Base-by-base conservation (phyloP, 2,329 filamentous ascomycete species). In the Apiospora hydei region DNA sequence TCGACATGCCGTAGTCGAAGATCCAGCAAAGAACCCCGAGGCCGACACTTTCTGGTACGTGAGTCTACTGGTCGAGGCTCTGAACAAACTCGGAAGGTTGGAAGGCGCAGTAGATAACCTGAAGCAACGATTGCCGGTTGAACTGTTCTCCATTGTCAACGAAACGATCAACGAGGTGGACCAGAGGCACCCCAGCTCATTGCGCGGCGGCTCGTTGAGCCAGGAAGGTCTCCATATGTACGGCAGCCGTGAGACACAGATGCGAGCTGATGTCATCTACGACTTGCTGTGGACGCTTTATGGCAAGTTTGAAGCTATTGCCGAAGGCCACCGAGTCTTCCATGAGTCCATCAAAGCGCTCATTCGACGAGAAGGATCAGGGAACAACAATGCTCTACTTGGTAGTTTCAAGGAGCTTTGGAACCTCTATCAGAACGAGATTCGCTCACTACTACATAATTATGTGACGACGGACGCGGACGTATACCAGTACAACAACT, bases 361-460 rank as follows among this genome's bases (percentile, higher is more conserved):
- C 72, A 91, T 96, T 70, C 91, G 92, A 74, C 91, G 97, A 69
- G 95, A 98, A 79, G 93, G 93, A 5, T 85, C 86, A 21, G 82
- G 90, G 81, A 85, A 92, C 85, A 84, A 90, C 77, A 88, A 85
- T 53, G 88, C 89, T 0, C 87, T 98, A 69, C 92, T 94, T 7
- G 92, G 94, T 71, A 95, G 95, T 71, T 99, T 99, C 83, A 96
- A 96, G 79, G 96, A 98, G 83, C 85, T 99, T 53, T 99, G 97
- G 97, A 98, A 98, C 80, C 86, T 99, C 10, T 96, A 98, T 78
- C 96, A 99, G 80, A 98, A 97, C 82, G 96, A 99, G 86, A 98
- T 99, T 76, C 91, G 95, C 57, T 97, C 95, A 6, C 85, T 99
- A 18, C 85, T 99, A 72, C 96, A 98, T 82, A 97, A 98, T 81